Percentiles rank a stretch among this genome's conserved stretches.
phyloP scores from a whole-genome alignment of 2,329 filamentous ascomycete species.

The Hypoxylon sp. region DNA sequence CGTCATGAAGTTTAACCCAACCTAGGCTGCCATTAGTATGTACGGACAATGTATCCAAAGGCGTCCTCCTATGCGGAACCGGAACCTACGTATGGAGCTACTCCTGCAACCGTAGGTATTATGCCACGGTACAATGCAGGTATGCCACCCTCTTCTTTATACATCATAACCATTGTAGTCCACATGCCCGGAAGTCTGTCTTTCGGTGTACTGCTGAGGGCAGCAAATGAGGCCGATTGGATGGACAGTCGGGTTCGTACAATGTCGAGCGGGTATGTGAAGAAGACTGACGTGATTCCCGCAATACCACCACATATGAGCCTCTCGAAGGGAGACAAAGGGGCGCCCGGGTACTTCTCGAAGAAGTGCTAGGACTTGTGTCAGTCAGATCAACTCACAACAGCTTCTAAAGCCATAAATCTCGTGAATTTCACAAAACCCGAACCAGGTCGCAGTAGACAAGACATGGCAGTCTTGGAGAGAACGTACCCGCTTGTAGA shows the following conservation, averaged over 20 bases:
- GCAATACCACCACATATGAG: conserved; percentile 91
- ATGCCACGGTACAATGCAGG: conserved; percentile 93
- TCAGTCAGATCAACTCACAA: conserved; percentile 27
- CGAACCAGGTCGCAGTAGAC: background rate
- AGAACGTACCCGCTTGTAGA: conserved; percentile 86
- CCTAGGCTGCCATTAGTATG: conserved; percentile 61
- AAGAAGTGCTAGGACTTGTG: conserved; percentile 72
- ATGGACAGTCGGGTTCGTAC: conserved; percentile 96
- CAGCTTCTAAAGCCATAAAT: conserved; percentile 10
- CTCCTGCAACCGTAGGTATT: conserved; percentile 91
- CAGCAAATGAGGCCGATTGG: conserved; percentile 95
- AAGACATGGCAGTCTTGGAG: background rate
- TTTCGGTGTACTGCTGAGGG: conserved; percentile 71
- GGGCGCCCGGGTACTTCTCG: conserved; percentile 78
- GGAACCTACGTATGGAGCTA: conserved; percentile 84
- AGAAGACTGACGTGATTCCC: conserved; percentile 93
- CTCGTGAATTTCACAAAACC: background rate
- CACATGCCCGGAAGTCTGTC: conserved; percentile 91
- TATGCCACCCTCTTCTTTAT: conserved; percentile 88
- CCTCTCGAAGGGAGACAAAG: conserved; percentile 79
- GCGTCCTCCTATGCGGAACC: background rate
- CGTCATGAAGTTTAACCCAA: conserved; percentile 98
- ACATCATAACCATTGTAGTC: conserved; percentile 84
- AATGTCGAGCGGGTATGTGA: conserved; percentile 97
- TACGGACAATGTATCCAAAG: conserved; percentile 2